These are phyloP conservation scores for Phytophthora hibernalis DNA, from an alignment of 352 stramenopile genomes.

Conservation along the genomic window DNA sequence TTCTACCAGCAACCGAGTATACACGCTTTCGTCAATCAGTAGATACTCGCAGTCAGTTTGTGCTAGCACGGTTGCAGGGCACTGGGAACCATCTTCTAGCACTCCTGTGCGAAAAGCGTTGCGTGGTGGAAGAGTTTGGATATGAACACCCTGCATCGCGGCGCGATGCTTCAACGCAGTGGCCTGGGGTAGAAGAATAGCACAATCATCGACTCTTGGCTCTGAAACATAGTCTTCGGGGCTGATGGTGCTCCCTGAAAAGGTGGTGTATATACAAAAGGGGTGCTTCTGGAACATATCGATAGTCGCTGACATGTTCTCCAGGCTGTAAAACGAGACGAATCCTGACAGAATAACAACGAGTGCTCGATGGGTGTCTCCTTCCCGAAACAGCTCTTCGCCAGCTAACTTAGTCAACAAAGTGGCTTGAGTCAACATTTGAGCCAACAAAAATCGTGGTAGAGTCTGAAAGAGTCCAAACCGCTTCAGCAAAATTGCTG, in stretches of 20 bases:
- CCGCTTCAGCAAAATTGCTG: conserved; percentile 46
- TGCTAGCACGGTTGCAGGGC: conserved; percentile 59
- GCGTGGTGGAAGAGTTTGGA: conserved; percentile 58
- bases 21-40: conserved; percentile 55
- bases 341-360: conserved; percentile 63
- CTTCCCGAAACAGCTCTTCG: conserved; percentile 66
- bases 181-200: not conserved
- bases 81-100: conserved; percentile 43
- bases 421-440: conserved; percentile 42
- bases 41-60: conserved; percentile 65
- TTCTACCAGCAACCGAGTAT: conserved; percentile 42
- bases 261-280: conserved; percentile 56
- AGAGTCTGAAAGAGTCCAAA: conserved; percentile 47
- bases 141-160: conserved; percentile 59
- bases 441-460: conserved; percentile 48
- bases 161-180: conserved; percentile 38
- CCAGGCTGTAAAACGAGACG: conserved; percentile 66
- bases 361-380: conserved; percentile 39
- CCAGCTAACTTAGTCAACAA: conserved; percentile 52
- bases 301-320: conserved; percentile 58
- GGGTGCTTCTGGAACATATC: conserved; percentile 73
- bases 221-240: conserved; percentile 40
- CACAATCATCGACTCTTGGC: conserved; percentile 5
- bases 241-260: conserved; percentile 40
- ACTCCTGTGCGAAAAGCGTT: conserved; percentile 70